These are phyloP conservation scores for Lactarius hengduanensis DNA, from an alignment of 768 basidiomycete species.

Conservation along the genomic window DNA sequence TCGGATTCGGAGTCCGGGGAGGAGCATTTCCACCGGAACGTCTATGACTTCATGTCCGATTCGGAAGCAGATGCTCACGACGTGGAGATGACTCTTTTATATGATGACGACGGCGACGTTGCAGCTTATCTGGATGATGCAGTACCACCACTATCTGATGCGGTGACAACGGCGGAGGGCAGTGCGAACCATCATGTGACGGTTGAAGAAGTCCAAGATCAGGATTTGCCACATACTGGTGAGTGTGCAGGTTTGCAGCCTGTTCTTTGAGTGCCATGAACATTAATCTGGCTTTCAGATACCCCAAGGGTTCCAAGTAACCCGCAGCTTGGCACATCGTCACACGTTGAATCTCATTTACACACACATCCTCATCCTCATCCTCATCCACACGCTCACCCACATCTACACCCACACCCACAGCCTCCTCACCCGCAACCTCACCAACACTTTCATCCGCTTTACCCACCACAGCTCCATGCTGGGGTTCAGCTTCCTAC, in stretches of 20 bases:
- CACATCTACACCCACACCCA: background rate
- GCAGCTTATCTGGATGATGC: background rate
- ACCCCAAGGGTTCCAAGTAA: background rate
- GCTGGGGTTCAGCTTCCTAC: constrained; percentile 12
- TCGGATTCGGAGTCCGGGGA: constrained; percentile 26
- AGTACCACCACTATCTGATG: background rate
- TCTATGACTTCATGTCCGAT: constrained; percentile 22
- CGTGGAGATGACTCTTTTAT: constrained; percentile 26
- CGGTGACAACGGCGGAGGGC: background rate
- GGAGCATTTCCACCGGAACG: constrained; percentile 1
- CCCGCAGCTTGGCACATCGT: constrained; percentile 1
- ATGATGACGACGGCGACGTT: constrained; percentile 17
- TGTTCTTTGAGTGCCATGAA: background rate
- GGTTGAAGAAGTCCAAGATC: constrained; percentile 25
- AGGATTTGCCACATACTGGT: constrained; percentile 12
- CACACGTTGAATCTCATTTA: constrained; percentile 5
- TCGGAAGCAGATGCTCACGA: constrained; percentile 27
- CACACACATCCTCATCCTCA: constrained; percentile 6
- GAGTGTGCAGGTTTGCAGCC: constrained; percentile 1
- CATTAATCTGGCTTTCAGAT: constrained; percentile 8
- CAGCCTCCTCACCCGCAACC: constrained; percentile 4
- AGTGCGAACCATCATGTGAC: constrained; percentile 8
- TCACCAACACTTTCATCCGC: constrained; percentile 5
- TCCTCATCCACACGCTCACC: constrained; percentile 9
- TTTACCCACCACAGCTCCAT: background rate